Evolutionary conservation across 2,329 filamentous ascomycete species (phyloP), one percentile per base, ranked within the genome.

Genomic region (Fusarium torreyae): DNA sequence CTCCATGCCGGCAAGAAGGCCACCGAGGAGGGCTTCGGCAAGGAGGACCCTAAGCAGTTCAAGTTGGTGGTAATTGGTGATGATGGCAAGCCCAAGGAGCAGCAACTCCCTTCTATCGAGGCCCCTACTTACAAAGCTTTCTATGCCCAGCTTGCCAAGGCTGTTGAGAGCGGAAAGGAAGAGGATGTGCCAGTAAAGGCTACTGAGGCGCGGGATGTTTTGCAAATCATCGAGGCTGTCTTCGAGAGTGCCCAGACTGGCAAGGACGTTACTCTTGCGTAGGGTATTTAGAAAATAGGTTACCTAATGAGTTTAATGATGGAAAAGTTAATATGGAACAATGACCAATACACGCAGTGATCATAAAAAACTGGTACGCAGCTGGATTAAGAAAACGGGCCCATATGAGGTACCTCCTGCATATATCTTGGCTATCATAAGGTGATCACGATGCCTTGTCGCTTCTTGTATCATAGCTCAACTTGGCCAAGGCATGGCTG

Each of bases 401-500:
- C 26, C 10, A 28, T 28, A 28, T 28, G 26, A 28, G 26, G 26
- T 28, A 28, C 26, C 26, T 28, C 26, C 3, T 28, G 26, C 26
- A 28, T 28, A 2, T 28, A 28, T 10, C 10, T 10, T 26, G 26
- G 26, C 26, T 26, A 26, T 26, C 26, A 26, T 26, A 26, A 26
- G 26, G 26, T 26, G 26, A 26, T 26, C 26, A 26, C 6, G 26
- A 26, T 26, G 26, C 26, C 26, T 3, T 20, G 18, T 55, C 66
- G 71, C 80, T 11, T 81, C 81, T 8, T 86, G 76, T 82, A 72
- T 33, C 71, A 69, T 10, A 94, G 94, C 18, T 97, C 74, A 93
- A 97, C 75, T 81, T 98, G 54, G 91, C 91, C 4, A 90, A 97
- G 80, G 94, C 95, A 38, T 98, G 94, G 94, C 81, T 85, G 14